Evolutionary conservation across 108 stramenopile genomes (phyloP).

Genomic region (Pelagomonas calceolata): DNA sequence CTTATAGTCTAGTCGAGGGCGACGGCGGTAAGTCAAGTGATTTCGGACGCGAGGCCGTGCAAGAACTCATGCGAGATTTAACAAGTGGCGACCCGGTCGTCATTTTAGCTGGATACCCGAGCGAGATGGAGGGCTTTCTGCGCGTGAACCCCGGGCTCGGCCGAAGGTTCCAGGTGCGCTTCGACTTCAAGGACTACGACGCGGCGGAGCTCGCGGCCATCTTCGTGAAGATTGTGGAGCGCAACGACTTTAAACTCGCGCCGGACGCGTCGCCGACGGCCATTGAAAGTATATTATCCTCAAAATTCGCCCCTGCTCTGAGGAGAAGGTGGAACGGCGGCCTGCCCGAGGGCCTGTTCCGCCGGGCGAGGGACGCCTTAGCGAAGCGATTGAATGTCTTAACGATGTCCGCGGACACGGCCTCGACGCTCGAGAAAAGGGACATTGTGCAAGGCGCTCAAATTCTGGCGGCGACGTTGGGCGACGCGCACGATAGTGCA

Average conservation of each 20-base stretch:
- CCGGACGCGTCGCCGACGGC: no score
- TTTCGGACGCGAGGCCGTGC: not conserved
- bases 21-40: not conserved
- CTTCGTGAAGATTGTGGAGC: not conserved
- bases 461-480: not conserved
- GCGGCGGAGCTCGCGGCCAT: not conserved
- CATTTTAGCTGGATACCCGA: not conserved
- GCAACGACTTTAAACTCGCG: no score
- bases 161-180: not conserved
- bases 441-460: not conserved
- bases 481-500: no score
- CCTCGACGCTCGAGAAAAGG: not conserved
- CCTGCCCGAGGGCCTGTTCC: not conserved
- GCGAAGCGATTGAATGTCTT: not conserved
- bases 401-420: not conserved
- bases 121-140: not conserved
- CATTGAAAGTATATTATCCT: not conserved
- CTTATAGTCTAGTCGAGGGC: conserved; percentile 23
- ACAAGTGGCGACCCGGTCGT: not conserved
- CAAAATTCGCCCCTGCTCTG: not conserved
- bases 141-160: not conserved
- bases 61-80: not conserved
- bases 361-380: not conserved
- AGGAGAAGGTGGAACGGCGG: not conserved
- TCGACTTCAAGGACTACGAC: not conserved